Evolutionary conservation across 768 basidiomycete genomes (phyloP).

Genomic region (Obba rivulosa): DNA sequence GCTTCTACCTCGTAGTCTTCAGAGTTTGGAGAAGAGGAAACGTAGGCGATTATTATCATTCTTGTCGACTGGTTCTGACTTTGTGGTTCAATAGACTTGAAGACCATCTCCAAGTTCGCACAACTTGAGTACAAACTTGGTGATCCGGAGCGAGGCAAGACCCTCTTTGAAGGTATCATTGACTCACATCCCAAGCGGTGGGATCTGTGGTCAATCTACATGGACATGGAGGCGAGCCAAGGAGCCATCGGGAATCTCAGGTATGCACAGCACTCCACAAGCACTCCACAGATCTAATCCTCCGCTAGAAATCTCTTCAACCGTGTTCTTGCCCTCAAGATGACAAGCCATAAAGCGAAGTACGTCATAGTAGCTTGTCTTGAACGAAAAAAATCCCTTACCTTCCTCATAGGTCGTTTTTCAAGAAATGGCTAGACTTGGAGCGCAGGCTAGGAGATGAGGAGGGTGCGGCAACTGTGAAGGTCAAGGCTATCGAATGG

Average conservation of each 20-base stretch:
- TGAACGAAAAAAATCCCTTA: neutral
- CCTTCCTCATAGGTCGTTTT: conserved; percentile 60
- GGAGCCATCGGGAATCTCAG: conserved; percentile 74
- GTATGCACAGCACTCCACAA: conserved; percentile 31
- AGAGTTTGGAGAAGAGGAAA: conserved; percentile 89
- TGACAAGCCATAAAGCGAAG: conserved; percentile 96
- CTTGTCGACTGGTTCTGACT: conserved; percentile 1
- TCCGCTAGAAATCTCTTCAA: conserved; percentile 75
- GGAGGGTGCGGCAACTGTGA: conserved; percentile 73
- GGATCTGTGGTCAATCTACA: conserved; percentile 94
- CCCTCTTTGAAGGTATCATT: conserved; percentile 93
- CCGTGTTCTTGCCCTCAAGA: conserved; percentile 75
- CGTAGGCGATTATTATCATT: conserved; percentile 48
- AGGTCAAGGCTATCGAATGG: conserved; percentile 90
- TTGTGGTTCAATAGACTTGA: conserved; percentile 64
- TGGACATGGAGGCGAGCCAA: conserved; percentile 90
- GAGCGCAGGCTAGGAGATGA: conserved; percentile 87
- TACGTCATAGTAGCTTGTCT: conserved; percentile 34
- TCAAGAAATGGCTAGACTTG: conserved; percentile 95
- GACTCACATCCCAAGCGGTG: conserved; percentile 94
- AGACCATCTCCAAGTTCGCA: conserved; percentile 93
- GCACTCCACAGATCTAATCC: conserved; percentile 1
- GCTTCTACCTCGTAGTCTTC: conserved; percentile 80
- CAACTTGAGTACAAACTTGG: conserved; percentile 93
- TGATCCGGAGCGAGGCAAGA: conserved; percentile 91